Percentiles rank a stretch among this genome's conserved stretches.
Conservation (phyloP, 805 yeast species). For the Starmerella sirachaensis region DNA sequence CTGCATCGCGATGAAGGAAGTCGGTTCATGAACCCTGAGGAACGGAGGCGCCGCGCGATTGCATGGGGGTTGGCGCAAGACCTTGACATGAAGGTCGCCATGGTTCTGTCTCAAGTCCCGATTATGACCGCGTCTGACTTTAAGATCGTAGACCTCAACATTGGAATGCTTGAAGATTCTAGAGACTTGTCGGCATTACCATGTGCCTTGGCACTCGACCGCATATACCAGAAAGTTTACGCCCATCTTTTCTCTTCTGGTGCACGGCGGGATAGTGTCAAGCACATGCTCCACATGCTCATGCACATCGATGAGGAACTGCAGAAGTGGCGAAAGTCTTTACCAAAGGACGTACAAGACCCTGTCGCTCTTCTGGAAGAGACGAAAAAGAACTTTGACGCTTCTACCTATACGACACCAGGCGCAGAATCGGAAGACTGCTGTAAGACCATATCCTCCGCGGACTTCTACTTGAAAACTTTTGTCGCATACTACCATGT, state of each 20-base stretch:
- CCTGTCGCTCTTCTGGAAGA: not conserved
- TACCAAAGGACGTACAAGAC: conserved; percentile 6
- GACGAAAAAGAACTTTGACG: not conserved
- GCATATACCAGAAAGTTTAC: conserved; percentile 14
- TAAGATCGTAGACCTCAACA: conserved; percentile 4
- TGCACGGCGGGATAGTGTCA: conserved; percentile 13
- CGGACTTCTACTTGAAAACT: not conserved
- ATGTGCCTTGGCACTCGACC: conserved; percentile 7
- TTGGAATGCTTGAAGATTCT: not conserved
- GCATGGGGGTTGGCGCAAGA: conserved; percentile 42
- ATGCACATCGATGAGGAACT: conserved; percentile 14
- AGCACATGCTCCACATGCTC: conserved; percentile 12
- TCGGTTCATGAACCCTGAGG: conserved; percentile 30
- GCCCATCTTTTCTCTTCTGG: conserved; percentile 14
- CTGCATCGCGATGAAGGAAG: conserved; percentile 41
- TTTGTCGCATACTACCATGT: conserved; percentile 17
- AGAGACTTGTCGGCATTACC: conserved; percentile 4
- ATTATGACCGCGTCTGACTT: conserved; percentile 25
- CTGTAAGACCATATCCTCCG: not conserved
- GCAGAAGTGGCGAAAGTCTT: conserved; percentile 13
- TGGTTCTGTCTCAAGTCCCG: conserved; percentile 41
- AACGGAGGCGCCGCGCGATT: conserved; percentile 30
- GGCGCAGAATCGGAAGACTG: too few species aligned
- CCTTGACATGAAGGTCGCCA: conserved; percentile 36
- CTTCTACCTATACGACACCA: not conserved